These are phyloP conservation scores for Lichtheimia hyalospora DNA, from an alignment of 371 early-diverging fungal genomes.

Conservation along the genomic window DNA sequence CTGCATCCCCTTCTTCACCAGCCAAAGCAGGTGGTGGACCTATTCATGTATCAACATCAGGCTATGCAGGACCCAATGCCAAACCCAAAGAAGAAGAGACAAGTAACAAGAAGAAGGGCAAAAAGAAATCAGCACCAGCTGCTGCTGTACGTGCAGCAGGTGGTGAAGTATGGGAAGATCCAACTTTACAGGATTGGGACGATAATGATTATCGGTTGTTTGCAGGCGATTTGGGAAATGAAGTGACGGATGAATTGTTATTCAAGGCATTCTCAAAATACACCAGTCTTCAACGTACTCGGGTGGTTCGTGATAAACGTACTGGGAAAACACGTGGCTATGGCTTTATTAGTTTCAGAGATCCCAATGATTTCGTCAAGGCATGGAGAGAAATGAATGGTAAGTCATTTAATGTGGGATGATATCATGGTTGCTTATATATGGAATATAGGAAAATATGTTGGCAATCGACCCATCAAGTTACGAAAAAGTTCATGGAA, in stretches of 20 bases:
- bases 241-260: constrained; percentile 82
- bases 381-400: constrained; percentile 93
- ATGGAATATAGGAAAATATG: constrained; percentile 80
- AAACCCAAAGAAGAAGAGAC: neutral
- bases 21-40: constrained; percentile 3
- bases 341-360: constrained; percentile 83
- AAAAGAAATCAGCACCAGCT: constrained; percentile 37
- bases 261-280: constrained; percentile 79
- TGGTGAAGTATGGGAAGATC: constrained; percentile 95
- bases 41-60: constrained; percentile 10
- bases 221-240: constrained; percentile 88
- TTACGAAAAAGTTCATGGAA: constrained; percentile 93
- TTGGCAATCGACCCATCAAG: constrained; percentile 93
- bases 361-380: constrained; percentile 80
- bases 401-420: too few species aligned
- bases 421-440: too few species aligned
- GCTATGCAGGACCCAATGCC: constrained; percentile 15
- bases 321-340: constrained; percentile 83
- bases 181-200: constrained; percentile 90
- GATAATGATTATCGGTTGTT: constrained; percentile 85
- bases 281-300: constrained; percentile 72
- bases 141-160: constrained; percentile 80
- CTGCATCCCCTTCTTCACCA: neutral
- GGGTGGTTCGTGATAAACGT: constrained; percentile 77
- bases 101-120: constrained; percentile 11